Evolutionary conservation across 83 land plant genomes (phyloP).

Genomic region (Picea abies): DNA sequence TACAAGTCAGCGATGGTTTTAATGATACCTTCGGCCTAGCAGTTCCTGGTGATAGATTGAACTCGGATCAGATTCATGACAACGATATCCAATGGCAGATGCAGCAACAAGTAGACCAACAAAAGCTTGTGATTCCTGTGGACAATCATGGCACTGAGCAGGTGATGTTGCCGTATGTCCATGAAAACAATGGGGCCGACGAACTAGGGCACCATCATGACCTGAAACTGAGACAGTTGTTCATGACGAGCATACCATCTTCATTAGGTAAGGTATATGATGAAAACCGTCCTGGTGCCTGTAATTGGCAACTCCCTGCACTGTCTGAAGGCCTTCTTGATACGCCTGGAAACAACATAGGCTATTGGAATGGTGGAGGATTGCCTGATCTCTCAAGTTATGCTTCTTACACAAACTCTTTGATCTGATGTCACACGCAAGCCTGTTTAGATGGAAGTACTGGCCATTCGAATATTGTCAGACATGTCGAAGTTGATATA

Average conservation of each 20-base stretch:
- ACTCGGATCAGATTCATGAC: neutral
- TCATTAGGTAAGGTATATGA: neutral
- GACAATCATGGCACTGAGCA: slow-evolving; percentile 9
- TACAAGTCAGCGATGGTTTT: neutral
- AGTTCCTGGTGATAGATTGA: neutral
- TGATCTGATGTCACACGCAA: neutral
- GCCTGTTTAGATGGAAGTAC: neutral
- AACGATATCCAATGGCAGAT: neutral
- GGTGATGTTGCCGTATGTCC: neutral
- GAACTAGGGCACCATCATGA: slow-evolving; percentile 1
- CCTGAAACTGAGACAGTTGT: neutral
- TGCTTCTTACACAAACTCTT: neutral
- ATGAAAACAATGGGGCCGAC: neutral
- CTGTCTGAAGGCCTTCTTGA: neutral
- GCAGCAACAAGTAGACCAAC: neutral
- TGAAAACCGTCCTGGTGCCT: neutral
- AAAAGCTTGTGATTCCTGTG: neutral
- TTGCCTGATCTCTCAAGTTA: slow-evolving; percentile 8
- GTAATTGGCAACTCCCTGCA: slow-evolving; percentile 11
- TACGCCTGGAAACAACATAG: neutral
- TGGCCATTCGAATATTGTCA: too few relatives aligned
- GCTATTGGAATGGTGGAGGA: slow-evolving; percentile 7
- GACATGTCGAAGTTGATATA: neutral
- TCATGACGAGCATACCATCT: neutral
- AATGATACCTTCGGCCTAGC: neutral